These are phyloP conservation scores for Rubia balearica DNA, from an alignment of 305 asterid genomes.

Conservation along the genomic window DNA sequence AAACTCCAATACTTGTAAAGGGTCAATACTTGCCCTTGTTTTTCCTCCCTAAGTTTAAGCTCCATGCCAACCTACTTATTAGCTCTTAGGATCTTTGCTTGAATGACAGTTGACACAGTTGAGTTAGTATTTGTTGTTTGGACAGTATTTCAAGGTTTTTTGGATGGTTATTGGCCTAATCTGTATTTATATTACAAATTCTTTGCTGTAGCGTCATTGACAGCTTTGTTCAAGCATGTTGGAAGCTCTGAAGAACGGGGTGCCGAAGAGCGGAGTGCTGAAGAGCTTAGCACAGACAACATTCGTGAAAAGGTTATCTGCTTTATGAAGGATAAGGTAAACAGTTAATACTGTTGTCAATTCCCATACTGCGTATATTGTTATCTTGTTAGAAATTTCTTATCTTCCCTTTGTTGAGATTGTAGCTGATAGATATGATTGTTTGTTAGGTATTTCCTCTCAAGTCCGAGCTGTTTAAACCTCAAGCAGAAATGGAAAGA, in stretches of 20 bases:
- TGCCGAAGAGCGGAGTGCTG: constrained; percentile 65
- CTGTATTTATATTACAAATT: constrained; percentile 11
- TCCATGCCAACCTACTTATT: not conserved
- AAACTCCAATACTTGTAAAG: not conserved
- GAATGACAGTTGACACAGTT: not conserved
- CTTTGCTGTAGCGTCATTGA: constrained; percentile 73
- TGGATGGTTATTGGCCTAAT: not conserved
- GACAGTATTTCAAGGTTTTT: not conserved
- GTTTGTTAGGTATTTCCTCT: constrained; percentile 72
- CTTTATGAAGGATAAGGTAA: constrained; percentile 82
- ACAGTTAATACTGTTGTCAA: constrained; percentile 2
- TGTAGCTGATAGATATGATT: constrained; percentile 12
- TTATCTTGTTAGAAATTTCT: not conserved
- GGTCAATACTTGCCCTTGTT: not conserved
- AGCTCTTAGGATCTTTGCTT: not conserved
- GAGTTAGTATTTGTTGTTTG: not conserved
- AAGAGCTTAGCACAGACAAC: constrained; percentile 68
- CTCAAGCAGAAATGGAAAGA: constrained; percentile 83
- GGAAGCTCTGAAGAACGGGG: constrained; percentile 73
- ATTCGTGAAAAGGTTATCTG: constrained; percentile 77
- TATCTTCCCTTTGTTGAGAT: not conserved
- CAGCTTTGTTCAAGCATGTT: constrained; percentile 75
- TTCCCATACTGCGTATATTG: not conserved
- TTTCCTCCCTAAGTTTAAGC: not conserved
- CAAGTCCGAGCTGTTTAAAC: constrained; percentile 71